phyloP scores from a whole-genome alignment of 164 flowering plant genomes.

The Stephania japonica region DNA sequence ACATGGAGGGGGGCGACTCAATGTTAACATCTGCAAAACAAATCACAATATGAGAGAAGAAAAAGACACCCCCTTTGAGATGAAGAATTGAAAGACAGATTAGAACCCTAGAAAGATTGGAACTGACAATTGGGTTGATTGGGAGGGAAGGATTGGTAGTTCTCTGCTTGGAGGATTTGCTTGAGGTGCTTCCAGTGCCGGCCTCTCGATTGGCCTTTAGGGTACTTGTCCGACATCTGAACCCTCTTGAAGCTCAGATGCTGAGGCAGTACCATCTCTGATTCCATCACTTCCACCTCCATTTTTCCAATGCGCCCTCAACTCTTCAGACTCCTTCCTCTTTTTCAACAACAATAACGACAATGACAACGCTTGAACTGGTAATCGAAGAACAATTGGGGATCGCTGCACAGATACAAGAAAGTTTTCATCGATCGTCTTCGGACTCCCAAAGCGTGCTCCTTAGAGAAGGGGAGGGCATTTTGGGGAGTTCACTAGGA shows the following conservation, averaged over 20 bases:
- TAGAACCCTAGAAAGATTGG: not conserved
- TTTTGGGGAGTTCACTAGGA: too few species aligned
- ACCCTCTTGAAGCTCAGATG: conserved; percentile 69
- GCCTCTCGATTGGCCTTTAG: conserved; percentile 77
- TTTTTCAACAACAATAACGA: too few species aligned
- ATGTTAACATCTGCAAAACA: conserved; percentile 65
- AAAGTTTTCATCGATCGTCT: too few species aligned
- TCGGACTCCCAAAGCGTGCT: too few species aligned
- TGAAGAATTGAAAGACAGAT: not conserved
- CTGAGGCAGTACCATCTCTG: conserved; percentile 72
- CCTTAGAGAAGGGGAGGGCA: too few species aligned
- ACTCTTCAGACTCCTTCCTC: not conserved
- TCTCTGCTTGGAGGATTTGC: conserved; percentile 89
- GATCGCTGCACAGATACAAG: too few species aligned
- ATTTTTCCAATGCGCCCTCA: conserved; percentile 36
- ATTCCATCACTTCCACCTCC: conserved; percentile 75
- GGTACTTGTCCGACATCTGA: conserved; percentile 80
- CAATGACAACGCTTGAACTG: too few species aligned
- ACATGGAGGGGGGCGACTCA: conserved; percentile 78
- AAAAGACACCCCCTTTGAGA: not conserved
- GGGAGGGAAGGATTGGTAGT: conserved; percentile 58
- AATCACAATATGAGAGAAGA: not conserved
- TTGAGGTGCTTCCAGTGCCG: conserved; percentile 94
- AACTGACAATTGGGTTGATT: conserved; percentile 77
- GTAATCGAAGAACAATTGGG: too few species aligned